Conservation (phyloP, 2,329 filamentous ascomycete genomes). For the Apiospora aurea region DNA sequence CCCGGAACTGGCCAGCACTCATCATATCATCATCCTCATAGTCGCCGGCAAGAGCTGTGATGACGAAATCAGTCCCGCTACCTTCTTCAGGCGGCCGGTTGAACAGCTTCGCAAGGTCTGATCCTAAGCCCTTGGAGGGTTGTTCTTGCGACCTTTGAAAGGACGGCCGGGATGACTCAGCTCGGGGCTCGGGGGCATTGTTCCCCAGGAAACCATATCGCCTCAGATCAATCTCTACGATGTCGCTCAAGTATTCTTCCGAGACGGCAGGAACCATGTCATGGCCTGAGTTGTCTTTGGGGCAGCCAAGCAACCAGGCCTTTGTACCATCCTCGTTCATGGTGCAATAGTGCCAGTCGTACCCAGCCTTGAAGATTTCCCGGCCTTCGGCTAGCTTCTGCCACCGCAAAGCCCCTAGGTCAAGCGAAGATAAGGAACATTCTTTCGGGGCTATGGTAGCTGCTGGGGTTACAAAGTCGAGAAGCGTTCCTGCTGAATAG, state of each 20-base stretch:
- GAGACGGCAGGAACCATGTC: conserved; percentile 74
- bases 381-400: conserved; percentile 93
- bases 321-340: conserved; percentile 95
- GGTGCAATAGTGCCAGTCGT: conserved; percentile 97
- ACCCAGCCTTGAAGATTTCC: conserved; percentile 91
- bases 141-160: conserved; percentile 58
- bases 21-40: conserved; percentile 72
- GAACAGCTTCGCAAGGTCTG: conserved; percentile 86
- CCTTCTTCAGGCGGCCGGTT: conserved; percentile 84
- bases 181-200: conserved; percentile 65
- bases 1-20: conserved; percentile 56
- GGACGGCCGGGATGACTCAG: conserved; percentile 56
- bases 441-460: conserved; percentile 86
- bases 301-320: conserved; percentile 94
- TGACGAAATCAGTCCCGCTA: conserved; percentile 87
- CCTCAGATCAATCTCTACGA: conserved; percentile 91
- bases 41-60: conserved; percentile 86
- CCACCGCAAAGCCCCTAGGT: conserved; percentile 88
- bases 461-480: conserved; percentile 94
- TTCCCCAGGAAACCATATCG: conserved; percentile 91
- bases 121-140: conserved; percentile 75
- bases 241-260: conserved; percentile 93
- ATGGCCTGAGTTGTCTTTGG: conserved; percentile 72
- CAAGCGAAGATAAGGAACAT: conserved; percentile 88
- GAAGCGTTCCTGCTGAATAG: conserved; percentile 88